A percentile compares a stretch with the other conserved stretches of the same genome.
phyloP scores from a whole-genome alignment of 495 filamentous ascomycete species.

The Penicillium odoratum region DNA sequence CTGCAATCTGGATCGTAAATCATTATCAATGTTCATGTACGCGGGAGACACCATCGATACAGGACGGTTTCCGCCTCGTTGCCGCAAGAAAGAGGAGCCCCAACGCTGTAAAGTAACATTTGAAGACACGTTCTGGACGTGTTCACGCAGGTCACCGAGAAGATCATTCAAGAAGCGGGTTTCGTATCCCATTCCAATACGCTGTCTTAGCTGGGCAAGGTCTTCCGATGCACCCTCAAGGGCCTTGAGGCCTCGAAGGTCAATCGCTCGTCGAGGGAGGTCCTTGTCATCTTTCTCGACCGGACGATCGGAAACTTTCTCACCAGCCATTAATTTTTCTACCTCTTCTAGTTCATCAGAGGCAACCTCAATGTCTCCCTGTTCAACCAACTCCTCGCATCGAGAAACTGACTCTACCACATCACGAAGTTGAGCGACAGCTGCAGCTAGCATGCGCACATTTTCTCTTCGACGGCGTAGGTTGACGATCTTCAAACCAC shows the following conservation, averaged over 20 bases:
- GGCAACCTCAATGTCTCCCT: constrained; percentile 76
- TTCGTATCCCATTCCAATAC: constrained; percentile 87
- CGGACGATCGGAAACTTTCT: constrained; percentile 37
- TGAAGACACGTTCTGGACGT: constrained; percentile 72
- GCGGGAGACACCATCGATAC: constrained; percentile 66
- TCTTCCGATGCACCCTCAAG: constrained; percentile 78
- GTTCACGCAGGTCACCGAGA: constrained; percentile 74
- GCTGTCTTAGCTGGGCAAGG: constrained; percentile 68
- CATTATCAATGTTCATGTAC: constrained; percentile 69
- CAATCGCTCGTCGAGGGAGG: constrained; percentile 43
- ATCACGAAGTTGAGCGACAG: constrained; percentile 77
- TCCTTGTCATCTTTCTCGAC: constrained; percentile 25
- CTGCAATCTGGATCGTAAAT: constrained; percentile 65
- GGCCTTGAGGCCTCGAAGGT: constrained; percentile 77
- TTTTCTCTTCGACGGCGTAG: constrained; percentile 82
- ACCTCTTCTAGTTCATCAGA: constrained; percentile 72
- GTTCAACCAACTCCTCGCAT: constrained; percentile 80
- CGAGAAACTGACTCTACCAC: constrained; percentile 73
- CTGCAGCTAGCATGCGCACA: constrained; percentile 74
- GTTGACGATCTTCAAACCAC: constrained; percentile 82
- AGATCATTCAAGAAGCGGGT: constrained; percentile 75
- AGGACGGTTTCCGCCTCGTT: constrained; percentile 65
- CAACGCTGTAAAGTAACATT: constrained; percentile 78
- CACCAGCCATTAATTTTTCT: constrained; percentile 76
- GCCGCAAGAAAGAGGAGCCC: constrained; percentile 60